phyloP scores from a whole-genome alignment of 2,329 filamentous ascomycete genomes.

The Uncinocarpus reesii region DNA sequence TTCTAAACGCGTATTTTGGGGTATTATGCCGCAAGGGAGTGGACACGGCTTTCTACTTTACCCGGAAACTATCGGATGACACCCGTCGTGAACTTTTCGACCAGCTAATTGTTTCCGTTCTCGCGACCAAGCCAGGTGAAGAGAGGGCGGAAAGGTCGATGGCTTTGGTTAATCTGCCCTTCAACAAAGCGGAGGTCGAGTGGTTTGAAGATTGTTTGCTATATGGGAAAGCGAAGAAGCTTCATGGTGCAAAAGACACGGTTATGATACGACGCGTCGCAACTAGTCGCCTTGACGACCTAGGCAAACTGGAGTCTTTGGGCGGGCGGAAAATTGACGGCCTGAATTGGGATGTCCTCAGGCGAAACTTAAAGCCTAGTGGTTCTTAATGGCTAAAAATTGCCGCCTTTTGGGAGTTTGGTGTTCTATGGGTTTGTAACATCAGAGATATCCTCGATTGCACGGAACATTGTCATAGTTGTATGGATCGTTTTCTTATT shows the following conservation, averaged over 20 bases:
- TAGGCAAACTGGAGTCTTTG: slow-evolving; percentile 28
- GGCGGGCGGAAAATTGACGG: slow-evolving; percentile 41
- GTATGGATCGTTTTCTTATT: too few species aligned
- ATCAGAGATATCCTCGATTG: too few species aligned
- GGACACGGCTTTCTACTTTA: slow-evolving; percentile 63
- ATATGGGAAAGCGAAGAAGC: slow-evolving; percentile 52
- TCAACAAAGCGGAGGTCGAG: slow-evolving; percentile 58
- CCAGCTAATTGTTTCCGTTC: slow-evolving; percentile 51
- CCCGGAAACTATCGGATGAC: slow-evolving; percentile 52
- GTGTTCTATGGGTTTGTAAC: too few species aligned
- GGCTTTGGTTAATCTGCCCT: slow-evolving; percentile 62
- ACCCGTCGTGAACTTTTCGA: slow-evolving; percentile 57
- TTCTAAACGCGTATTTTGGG: slow-evolving; percentile 57
- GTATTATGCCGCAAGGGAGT: slow-evolving; percentile 58
- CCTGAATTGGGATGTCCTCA: slow-evolving; percentile 44
- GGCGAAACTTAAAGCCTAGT: slow-evolving; percentile 24
- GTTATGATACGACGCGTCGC: slow-evolving; percentile 64
- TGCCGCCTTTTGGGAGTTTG: not conserved
- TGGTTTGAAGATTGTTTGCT: slow-evolving; percentile 65
- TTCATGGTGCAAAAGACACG: slow-evolving; percentile 60
- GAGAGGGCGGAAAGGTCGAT: slow-evolving; percentile 47
- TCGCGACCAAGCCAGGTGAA: slow-evolving; percentile 35
- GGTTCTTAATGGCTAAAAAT: not conserved
- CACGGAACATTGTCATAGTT: too few species aligned
- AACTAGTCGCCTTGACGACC: slow-evolving; percentile 43